Evolutionary conservation across 2,329 filamentous ascomycete genomes (phyloP), one percentile per base, ranked within the genome.

Genomic region (Tolypocladium ovalisporum): DNA sequence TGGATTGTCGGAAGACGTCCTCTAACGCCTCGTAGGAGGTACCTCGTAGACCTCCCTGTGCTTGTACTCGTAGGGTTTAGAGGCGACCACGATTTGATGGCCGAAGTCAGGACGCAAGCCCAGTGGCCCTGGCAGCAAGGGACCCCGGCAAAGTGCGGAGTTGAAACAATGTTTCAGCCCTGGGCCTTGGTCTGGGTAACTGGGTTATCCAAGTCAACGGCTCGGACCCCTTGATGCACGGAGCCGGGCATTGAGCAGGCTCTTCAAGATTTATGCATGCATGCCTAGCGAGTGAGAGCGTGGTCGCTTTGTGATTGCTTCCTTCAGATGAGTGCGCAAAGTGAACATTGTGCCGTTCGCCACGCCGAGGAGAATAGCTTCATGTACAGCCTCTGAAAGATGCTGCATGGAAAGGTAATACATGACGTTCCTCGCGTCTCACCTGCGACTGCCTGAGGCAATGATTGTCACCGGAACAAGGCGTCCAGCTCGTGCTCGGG

Each of bases 131-230:
- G 44, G 15, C 24, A 10, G 44, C 44, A 27, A 39, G 53, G 29
- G 36, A 19, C 24, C 27, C 36, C 36, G 24, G 53, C 13, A 40
- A 54, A 37, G 53, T 39, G 53, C 39, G 53, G 53, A 39, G 53
- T 40, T 54, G 53, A 54, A 54, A 54, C 53, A 54, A 17, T 54
- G 53, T 54, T 54, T 54, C 53, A 54, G 36, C 53, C 53, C 29
- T 42, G 36, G 40, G 24, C 24, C 10, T 19, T n/a, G 17, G 36
- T 39, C 36, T 32, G 36, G 37, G 15, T 22, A 13, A 10, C 39
- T 42, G 17, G 27, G 36, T 22, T 39, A 22, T 51, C 47, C 47
- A 51, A 19, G 47, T 22, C 47, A n/a, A 34, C 19, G 27, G 47
- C 47, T 34, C 47, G 47, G 47, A 34, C 47, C 47, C 2, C 47